These are phyloP conservation scores for Chlamydomonas schloesseri DNA, from an alignment of 139 green algal species.

Conservation along the genomic window DNA sequence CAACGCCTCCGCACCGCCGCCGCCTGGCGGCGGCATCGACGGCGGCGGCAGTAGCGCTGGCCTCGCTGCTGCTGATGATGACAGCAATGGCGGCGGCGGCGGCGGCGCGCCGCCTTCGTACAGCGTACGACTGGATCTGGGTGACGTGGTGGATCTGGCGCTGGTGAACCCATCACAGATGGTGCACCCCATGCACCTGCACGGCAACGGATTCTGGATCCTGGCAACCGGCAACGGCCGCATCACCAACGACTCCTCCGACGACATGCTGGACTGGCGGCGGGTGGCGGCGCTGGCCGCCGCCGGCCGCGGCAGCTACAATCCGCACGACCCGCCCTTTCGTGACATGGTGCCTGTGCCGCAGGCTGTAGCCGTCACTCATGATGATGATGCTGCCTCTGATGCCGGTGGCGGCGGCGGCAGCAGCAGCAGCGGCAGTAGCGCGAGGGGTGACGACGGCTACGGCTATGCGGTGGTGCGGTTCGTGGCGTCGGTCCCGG, in stretches of 20 bases:
- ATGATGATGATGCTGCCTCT: background rate
- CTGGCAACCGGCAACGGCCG: slow-evolving; percentile 26
- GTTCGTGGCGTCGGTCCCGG: background rate
- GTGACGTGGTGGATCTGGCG: slow-evolving; percentile 41
- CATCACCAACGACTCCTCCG: background rate
- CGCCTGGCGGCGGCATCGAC: no score
- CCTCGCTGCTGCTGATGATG: no score
- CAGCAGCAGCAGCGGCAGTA: no score
- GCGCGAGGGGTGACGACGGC: background rate
- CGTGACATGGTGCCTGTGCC: slow-evolving; percentile 28
- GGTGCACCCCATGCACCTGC: slow-evolving; percentile 46
- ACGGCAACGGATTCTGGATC: slow-evolving; percentile 23
- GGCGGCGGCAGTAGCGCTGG: no score
- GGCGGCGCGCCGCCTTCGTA: background rate
- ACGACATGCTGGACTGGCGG: no score
- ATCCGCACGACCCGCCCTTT: slow-evolving; percentile 10
- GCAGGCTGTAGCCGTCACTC: background rate
- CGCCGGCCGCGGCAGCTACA: background rate
- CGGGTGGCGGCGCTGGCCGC: no score
- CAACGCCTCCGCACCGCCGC: no score
- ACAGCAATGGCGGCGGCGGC: background rate
- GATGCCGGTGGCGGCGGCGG: background rate
- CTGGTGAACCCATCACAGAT: slow-evolving; percentile 38
- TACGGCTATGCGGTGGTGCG: slow-evolving; percentile 21
- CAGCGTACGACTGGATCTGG: background rate